Evolutionary conservation across 768 basidiomycete genomes (phyloP), one percentile per base, ranked within the genome.

Genomic region (Boletellus emodensis): DNA sequence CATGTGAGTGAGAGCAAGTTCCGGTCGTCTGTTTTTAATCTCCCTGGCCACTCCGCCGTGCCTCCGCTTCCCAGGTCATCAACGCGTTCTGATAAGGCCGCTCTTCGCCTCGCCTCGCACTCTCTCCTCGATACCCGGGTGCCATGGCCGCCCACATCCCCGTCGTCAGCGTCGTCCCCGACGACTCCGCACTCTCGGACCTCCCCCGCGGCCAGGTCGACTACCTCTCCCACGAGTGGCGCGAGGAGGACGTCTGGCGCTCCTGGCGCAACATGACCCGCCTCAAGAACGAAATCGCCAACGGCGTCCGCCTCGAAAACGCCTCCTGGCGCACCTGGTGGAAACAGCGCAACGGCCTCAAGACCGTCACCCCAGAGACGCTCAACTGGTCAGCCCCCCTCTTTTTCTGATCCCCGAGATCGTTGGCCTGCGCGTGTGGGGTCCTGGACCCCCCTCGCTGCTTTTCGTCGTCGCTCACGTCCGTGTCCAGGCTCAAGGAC

Each of bases 291-390:
- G 95, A 93, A 72, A 96, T 99, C 64, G 83, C 91, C 6, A 98
- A 99, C 66, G 95, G 95, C 41, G 77, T 87, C 42, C 77, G 95
- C 43, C 81, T 99, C 49, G 96, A 99, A 77, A 99, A 99, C 63
- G 96, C 96, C 9, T 91, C 88, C 53, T 99, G 95, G 95, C 76
- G 95, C 37, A 98, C 94, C 1, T 99, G 95, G 95, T 97, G 94
- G 86, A 97, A 98, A 72, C 94, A 97, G 79, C 77, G 95, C 55
- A 96, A 96, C 61, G 90, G 94, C 57, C 80, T 99, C 54, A 90
- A 87, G 74, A 99, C 95, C 0, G 79, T 99, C 66, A 88, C 85
- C 22, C 95, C 95, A 51, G 96, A 99, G 75, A 96, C 94, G 4
- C 82, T 99, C 60, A 99, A 99, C 69, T 99, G 95, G 95, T 97